Evolutionary conservation across 2,329 filamentous ascomycete species (phyloP).

Genomic region (Fusarium sp.): DNA sequence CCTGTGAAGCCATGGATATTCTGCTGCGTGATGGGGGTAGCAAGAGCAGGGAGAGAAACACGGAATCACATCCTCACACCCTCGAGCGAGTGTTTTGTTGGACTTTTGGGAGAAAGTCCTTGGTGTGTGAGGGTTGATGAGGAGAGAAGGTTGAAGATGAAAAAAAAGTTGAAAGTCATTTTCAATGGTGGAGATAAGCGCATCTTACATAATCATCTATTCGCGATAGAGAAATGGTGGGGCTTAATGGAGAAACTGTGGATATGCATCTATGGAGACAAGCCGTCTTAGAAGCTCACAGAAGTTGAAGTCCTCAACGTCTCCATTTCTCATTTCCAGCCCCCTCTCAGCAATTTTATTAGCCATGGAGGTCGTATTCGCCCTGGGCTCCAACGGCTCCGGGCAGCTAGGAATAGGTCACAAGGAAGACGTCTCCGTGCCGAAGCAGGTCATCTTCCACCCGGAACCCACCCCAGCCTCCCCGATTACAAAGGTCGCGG

Average conservation of each 20-base stretch:
- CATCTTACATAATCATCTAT: conserved; percentile 34
- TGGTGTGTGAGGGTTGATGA: conserved; percentile 30
- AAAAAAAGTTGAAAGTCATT: conserved; percentile 39
- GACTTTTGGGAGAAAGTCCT: conserved; percentile 9
- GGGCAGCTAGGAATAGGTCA: conserved; percentile 77
- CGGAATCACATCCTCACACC: conserved; percentile 43
- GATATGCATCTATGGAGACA: conserved; percentile 38
- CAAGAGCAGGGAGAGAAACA: conserved; percentile 38
- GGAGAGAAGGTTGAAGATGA: conserved; percentile 18
- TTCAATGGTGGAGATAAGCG: conserved; percentile 37
- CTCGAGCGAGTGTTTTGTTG: conserved; percentile 20
- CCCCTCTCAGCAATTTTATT: background rate
- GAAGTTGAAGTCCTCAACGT: conserved; percentile 12
- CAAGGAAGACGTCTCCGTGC: conserved; percentile 72
- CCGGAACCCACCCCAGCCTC: conserved; percentile 47
- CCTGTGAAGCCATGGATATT: conserved; percentile 45
- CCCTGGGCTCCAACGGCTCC: conserved; percentile 79
- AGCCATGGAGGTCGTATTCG: conserved; percentile 63
- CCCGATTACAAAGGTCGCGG: conserved; percentile 52
- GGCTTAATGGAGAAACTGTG: background rate
- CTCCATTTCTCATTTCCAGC: conserved; percentile 15
- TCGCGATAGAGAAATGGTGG: conserved; percentile 39
- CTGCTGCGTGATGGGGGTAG: conserved; percentile 37
- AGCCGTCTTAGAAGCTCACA: conserved; percentile 16
- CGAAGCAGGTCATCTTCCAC: conserved; percentile 67